phyloP scores from a whole-genome alignment of 805 yeast genomes.

The Wilhelminamyces savonicus region DNA sequence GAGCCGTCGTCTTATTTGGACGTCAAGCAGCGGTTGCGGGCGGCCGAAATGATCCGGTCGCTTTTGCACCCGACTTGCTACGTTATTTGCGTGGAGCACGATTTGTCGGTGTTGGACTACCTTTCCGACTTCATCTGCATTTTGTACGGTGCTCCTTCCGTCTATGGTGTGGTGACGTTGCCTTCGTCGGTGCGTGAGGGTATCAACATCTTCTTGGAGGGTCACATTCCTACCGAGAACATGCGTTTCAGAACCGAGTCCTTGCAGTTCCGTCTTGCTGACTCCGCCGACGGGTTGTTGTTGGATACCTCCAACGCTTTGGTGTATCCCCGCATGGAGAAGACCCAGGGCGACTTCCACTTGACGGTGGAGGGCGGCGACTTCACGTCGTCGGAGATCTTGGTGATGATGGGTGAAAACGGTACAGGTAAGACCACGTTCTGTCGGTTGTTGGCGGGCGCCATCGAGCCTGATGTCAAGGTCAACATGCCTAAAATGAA shows the following conservation, averaged over 20 bases:
- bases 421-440: constrained; percentile 99
- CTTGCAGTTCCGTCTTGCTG: constrained; percentile 86
- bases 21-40: constrained; percentile 97
- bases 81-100: constrained; percentile 98
- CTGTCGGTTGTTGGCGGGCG: constrained; percentile 93
- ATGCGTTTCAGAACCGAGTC: constrained; percentile 95
- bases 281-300: constrained; percentile 73
- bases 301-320: constrained; percentile 76
- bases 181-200: constrained; percentile 99
- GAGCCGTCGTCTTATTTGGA: constrained; percentile 98
- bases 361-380: constrained; percentile 79
- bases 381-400: constrained; percentile 91
- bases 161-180: constrained; percentile 96
- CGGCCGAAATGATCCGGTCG: constrained; percentile 91
- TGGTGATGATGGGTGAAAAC: constrained; percentile 99
- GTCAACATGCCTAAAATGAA: constrained; percentile 77
- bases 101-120: constrained; percentile 94
- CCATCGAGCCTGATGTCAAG: constrained; percentile 79
- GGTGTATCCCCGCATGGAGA: constrained; percentile 73
- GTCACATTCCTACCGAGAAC: constrained; percentile 95
- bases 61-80: constrained; percentile 70
- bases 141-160: constrained; percentile 96
- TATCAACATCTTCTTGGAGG: constrained; percentile 96
- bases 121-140: constrained; percentile 96
- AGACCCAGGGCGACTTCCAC: constrained; percentile 95